Base-by-base conservation (phyloP, 345 rosid genomes). In the Sonneratia alba region DNA sequence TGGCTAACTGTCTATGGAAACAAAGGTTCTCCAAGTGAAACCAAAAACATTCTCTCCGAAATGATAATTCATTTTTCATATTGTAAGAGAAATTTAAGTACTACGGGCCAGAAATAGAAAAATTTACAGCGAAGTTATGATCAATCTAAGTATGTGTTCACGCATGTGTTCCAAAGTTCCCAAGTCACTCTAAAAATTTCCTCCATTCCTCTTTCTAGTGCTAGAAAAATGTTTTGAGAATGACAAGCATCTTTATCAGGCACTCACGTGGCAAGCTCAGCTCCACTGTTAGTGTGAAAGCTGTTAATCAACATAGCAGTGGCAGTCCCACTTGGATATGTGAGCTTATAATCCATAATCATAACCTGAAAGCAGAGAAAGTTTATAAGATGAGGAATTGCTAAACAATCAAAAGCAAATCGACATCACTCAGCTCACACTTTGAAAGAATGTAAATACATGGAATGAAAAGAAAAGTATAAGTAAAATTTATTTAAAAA, bases 271-370 rank as follows among this genome's bases (percentile, higher is more conserved):
- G 98, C 97, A 78, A 93, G 98, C 83, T 93, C 92, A 66, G 97
- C 96, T 75, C 98, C 97, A 42, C 84, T 70, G 79, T 84, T 82
- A 53, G 94, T 87, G 82, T 91, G 98, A 75, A 93, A 93, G 79
- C 97, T 93, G 76, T 93, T 93, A 59, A 93, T 93, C 80, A 91
- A 82, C 98, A 89, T 88, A 68, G 96, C 97, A 3, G 97, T 93
- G 57, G 98, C 98, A 13, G 96, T 91, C 27, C 96, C 98, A 80
- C 98, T 91, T 1, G 98, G 98, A 87, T 93, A 91, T 3, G 97
- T 93, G 78, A 93, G 96, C 74, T 88, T 93, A 69, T 88, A 91
- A 70, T 93, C 97, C 89, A 91, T 75, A 56, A 91, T 86, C 97
- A 93, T 93, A 72, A 91, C 90, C 97, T 89, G 80, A 70, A 70